Conservation (phyloP, 1,284 basidiomycete species). For the Kwoniella shivajii region DNA sequence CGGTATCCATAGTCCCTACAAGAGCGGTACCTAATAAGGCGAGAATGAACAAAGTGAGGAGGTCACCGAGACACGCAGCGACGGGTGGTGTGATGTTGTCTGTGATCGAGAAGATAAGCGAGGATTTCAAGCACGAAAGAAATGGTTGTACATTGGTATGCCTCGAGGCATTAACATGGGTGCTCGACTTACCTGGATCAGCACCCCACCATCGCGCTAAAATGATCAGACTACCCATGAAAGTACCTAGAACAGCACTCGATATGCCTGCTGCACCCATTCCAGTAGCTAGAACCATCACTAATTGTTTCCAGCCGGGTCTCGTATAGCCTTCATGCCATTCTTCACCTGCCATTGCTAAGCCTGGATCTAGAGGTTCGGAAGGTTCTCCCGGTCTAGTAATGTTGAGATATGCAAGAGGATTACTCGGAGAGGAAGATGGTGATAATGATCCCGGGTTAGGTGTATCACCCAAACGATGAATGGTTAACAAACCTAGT, state of each 20-base stretch:
- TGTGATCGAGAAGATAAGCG: constrained; percentile 43
- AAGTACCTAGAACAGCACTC: constrained; percentile 79
- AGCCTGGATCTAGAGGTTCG: constrained; percentile 27
- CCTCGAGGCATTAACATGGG: too few relatives aligned
- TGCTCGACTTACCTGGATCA: constrained; percentile 75
- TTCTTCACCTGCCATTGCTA: constrained; percentile 36
- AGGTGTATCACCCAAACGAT: constrained; percentile 48
- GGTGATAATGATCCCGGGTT: too few relatives aligned
- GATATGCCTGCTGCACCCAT: constrained; percentile 86
- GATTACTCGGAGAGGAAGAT: too few relatives aligned
- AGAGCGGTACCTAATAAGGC: constrained; percentile 64
- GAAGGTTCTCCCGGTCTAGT: not conserved
- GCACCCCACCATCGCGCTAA: constrained; percentile 72
- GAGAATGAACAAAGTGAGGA: constrained; percentile 82
- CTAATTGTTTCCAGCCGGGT: constrained; percentile 59
- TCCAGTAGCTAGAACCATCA: constrained; percentile 83
- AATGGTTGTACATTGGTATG: too few relatives aligned
- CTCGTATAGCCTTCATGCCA: constrained; percentile 54
- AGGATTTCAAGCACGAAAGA: not conserved
- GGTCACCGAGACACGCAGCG: constrained; percentile 87
- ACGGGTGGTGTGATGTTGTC: constrained; percentile 95
- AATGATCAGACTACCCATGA: constrained; percentile 87
- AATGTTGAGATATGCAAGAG: constrained; percentile 3
- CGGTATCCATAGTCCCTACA: constrained; percentile 66
- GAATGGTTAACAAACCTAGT: constrained; percentile 67